A percentile compares a stretch with the other conserved stretches of the same genome.
Conservation (phyloP, 2,329 filamentous ascomycete species). For the Arthrocladium fulminans region DNA sequence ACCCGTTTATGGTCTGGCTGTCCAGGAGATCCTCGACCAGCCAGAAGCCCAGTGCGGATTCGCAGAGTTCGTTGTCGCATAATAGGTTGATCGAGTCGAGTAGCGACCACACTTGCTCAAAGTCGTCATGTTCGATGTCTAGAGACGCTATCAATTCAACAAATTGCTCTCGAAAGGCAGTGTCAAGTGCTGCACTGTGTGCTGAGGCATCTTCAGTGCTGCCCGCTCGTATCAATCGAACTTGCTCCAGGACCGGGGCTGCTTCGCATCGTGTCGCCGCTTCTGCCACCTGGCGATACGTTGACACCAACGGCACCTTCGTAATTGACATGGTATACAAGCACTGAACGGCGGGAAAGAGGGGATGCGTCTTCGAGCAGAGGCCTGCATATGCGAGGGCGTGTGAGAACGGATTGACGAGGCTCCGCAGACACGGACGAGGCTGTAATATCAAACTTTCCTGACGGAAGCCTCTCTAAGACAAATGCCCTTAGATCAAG, state of each 20-base stretch:
- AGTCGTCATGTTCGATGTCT: constrained; percentile 65
- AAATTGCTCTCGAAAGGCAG: constrained; percentile 71
- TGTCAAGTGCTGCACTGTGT: constrained; percentile 65
- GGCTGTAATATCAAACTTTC: constrained; percentile 46
- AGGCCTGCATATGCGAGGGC: too few relatives aligned
- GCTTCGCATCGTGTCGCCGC: constrained; percentile 1
- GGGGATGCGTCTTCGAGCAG: too few relatives aligned
- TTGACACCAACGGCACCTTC: constrained; percentile 15
- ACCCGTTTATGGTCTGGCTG: constrained; percentile 88
- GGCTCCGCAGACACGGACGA: constrained; percentile 42
- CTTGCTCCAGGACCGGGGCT: not conserved
- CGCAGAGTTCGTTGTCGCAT: constrained; percentile 64
- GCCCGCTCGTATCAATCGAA: not conserved
- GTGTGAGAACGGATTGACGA: too few relatives aligned
- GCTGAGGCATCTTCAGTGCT: constrained; percentile 35
- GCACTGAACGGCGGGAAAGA: not conserved
- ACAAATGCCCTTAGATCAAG: too few relatives aligned
- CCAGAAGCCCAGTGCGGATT: constrained; percentile 76
- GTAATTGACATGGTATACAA: constrained; percentile 13
- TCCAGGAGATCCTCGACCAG: constrained; percentile 92
- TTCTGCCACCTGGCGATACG: constrained; percentile 17
- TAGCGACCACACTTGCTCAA: constrained; percentile 84
- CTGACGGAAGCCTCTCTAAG: too few relatives aligned
- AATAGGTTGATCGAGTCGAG: constrained; percentile 85
- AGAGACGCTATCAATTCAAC: constrained; percentile 65